phyloP scores from a whole-genome alignment of 768 basidiomycete species.

The Boletus huronensis region DNA sequence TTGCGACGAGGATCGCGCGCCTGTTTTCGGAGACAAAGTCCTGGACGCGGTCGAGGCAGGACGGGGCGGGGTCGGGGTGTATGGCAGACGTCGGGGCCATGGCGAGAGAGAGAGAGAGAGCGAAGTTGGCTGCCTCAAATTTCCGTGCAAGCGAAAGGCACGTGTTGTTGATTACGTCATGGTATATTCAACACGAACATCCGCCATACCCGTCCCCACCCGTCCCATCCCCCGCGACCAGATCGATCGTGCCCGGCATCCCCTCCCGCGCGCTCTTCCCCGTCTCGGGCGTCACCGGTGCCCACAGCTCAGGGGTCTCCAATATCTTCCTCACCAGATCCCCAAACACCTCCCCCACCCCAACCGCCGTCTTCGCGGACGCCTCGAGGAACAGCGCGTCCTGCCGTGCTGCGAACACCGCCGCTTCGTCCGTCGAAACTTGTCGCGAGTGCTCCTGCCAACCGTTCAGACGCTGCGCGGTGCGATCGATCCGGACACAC shows the following conservation, averaged over 20 bases:
- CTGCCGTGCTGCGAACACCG: constrained; percentile 78
- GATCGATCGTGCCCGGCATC: constrained; percentile 45
- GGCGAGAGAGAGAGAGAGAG: no score
- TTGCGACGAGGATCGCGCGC: constrained; percentile 66
- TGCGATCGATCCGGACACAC: constrained; percentile 31
- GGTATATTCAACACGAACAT: constrained; percentile 33
- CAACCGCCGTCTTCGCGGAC: constrained; percentile 86
- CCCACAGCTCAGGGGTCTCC: constrained; percentile 82
- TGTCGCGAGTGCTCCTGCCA: constrained; percentile 84
- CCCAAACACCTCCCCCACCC: constrained; percentile 72
- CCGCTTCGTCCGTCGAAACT: constrained; percentile 74
- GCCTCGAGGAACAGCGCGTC: constrained; percentile 87
- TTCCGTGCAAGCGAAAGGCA: background rate
- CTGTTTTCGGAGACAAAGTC: constrained; percentile 75
- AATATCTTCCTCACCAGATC: constrained; percentile 81
- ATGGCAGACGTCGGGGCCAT: constrained; percentile 22
- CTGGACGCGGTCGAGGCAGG: constrained; percentile 61
- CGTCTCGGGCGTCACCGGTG: constrained; percentile 31
- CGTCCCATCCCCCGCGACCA: constrained; percentile 15
- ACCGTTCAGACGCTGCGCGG: background rate
- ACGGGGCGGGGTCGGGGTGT: constrained; percentile 7
- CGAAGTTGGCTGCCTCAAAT: no score
- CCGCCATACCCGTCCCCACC: constrained; percentile 21
- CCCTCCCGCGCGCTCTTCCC: constrained; percentile 13
- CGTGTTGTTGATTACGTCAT: constrained; percentile 26